Base-by-base conservation (phyloP, 2,329 filamentous ascomycete species). In the Dichotomopilus funicola region DNA sequence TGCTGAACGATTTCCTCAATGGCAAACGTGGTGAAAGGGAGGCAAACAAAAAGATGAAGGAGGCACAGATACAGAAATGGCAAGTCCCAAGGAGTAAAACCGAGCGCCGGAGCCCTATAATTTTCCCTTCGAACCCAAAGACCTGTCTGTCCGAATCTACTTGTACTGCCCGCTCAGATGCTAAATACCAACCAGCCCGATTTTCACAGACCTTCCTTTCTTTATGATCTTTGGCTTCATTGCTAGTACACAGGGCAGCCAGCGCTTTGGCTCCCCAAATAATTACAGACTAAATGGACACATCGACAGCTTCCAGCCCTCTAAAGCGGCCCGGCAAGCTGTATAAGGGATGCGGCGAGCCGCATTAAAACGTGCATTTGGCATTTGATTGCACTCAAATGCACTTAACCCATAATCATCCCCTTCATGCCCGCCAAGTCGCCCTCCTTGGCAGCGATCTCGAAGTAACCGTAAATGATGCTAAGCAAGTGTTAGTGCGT, bases 391-490 rank as follows among this genome's bases (percentile, higher is more conserved):
- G 34, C 12, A 12, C 33, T 6, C 35, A 12, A 34, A 33, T 37
- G 6, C 44, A 36, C 31, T 78, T 80, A 86, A 66, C 83, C 83
- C 83, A 86, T 85, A 61, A 86, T 79, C 81, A 86, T 85, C 55
- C 83, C 83, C 73, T 86, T 85, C 81, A 86, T 84, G 64, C 90
- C 89, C 59, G 86, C 82, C 74, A 97, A 86, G 72, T 99, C 94
- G 67, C 94, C 94, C 76, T 99, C 94, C 78, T 96, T 96, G 68
- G 95, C 95, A 31, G 94, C 94, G 68, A 99, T 99, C 74, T 99
- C 94, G 68, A 99, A 99, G 79, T 99, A 99, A 63, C 91, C 90
- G 74, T 99, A 99, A 75, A 99, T 99, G 72, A 99, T 99, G 60
- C 90, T 95, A 12, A 12, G 2, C 12, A 10, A 53, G 72, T 61